These are phyloP conservation scores for Trichaptum fuscoviolaceum DNA, from an alignment of 768 basidiomycete species.

Conservation along the genomic window DNA sequence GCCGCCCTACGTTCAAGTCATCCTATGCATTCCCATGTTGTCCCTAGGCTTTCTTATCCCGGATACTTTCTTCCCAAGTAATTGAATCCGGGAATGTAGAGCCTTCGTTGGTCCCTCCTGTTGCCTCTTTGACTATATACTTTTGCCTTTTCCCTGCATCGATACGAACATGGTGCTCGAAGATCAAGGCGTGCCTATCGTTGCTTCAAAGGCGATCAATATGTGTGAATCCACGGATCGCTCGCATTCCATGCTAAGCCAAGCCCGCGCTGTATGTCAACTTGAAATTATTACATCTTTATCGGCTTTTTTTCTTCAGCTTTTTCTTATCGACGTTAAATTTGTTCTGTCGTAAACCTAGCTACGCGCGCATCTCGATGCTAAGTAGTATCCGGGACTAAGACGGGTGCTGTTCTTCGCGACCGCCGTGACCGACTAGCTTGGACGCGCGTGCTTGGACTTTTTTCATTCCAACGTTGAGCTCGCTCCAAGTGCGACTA, in stretches of 20 bases:
- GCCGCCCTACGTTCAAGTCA: constrained; percentile 1
- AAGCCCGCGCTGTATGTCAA: background rate
- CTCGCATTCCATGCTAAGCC: background rate
- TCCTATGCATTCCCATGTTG: background rate
- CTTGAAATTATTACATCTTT: no score
- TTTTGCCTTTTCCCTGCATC: background rate
- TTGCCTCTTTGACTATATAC: background rate
- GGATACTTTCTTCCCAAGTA: background rate
- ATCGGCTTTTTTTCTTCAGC: no score
- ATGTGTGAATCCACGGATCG: background rate
- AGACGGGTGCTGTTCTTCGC: no score
- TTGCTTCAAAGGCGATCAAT: background rate
- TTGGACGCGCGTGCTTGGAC: no score
- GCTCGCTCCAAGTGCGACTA: background rate
- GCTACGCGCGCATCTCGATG: no score
- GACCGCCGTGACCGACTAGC: no score
- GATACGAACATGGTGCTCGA: background rate
- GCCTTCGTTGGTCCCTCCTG: background rate
- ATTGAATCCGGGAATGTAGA: no score
- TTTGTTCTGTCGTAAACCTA: no score
- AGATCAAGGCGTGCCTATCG: background rate
- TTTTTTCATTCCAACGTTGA: no score
- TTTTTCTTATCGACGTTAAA: no score
- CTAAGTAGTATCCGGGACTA: no score
- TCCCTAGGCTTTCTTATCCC: background rate